These are phyloP conservation scores for Ascomycota sp. DNA, from an alignment of 2,329 filamentous ascomycete genomes.

Conservation along the genomic window DNA sequence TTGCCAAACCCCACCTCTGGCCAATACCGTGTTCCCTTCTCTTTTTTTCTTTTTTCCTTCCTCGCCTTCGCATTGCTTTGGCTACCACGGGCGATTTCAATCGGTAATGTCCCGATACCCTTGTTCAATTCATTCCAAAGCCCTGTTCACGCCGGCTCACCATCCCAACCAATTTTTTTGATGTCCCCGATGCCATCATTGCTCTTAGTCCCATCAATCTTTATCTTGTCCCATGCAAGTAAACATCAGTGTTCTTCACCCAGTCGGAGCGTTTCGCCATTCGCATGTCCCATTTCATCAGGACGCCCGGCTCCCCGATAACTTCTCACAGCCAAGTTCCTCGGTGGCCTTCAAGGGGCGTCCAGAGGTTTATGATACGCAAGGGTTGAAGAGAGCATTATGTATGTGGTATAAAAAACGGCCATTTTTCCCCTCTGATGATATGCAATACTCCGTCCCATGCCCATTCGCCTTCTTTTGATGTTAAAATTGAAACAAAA, in stretches of 20 bases:
- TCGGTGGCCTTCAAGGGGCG: no score
- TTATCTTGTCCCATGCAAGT: conserved; percentile 16
- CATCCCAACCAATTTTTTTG: conserved; percentile 3
- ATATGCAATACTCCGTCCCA: conserved; percentile 28
- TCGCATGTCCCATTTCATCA: no score
- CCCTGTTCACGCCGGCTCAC: conserved; percentile 3
- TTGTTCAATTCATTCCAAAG: conserved; percentile 4
- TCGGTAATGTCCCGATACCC: no score
- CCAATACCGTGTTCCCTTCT: neutral
- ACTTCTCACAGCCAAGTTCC: no score
- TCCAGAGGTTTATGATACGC: no score
- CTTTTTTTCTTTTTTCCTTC: neutral
- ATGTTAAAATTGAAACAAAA: conserved; percentile 21
- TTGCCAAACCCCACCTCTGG: neutral
- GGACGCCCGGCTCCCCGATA: no score
- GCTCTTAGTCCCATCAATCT: no score
- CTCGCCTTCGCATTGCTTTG: no score
- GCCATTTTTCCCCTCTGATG: conserved; percentile 16
- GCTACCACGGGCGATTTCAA: no score
- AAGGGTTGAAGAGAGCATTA: conserved; percentile 3
- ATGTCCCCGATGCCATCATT: no score
- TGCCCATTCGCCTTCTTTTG: conserved; percentile 10
- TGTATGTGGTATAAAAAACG: conserved; percentile 8
- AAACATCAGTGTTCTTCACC: no score
- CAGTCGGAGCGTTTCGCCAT: no score